These are phyloP conservation scores for Lactifluus pinguis DNA, from an alignment of 768 basidiomycete genomes.

Conservation along the genomic window DNA sequence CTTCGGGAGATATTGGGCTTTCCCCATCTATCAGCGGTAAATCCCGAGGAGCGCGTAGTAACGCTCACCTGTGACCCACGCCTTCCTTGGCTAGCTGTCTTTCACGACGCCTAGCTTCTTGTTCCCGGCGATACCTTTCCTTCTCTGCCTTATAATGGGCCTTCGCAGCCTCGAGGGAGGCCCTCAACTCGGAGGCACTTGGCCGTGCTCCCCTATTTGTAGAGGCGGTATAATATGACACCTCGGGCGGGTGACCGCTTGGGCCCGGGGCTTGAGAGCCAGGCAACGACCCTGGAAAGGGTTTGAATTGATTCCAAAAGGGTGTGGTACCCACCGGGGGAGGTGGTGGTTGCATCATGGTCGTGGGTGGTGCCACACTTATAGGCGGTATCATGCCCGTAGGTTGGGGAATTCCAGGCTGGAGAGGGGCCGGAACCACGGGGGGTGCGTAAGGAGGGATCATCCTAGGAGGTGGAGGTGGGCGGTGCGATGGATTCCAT, in stretches of 20 bases:
- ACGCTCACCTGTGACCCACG: constrained; percentile 3
- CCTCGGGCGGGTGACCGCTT: constrained; percentile 9
- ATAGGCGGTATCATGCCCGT: neutral
- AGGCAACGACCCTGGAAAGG: constrained; percentile 2
- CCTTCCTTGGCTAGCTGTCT: neutral
- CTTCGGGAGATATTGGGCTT: constrained; percentile 7
- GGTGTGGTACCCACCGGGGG: neutral
- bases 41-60: neutral
- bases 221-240: constrained; percentile 17
- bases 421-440: neutral
- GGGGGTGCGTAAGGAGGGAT: neutral
- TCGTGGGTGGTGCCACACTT: neutral
- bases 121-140: constrained; percentile 54
- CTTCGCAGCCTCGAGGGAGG: constrained; percentile 54
- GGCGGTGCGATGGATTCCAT: neutral
- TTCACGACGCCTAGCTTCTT: constrained; percentile 32
- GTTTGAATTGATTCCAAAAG: constrained; percentile 17
- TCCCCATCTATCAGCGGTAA: neutral
- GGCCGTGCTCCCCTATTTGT: constrained; percentile 1
- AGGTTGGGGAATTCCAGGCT: neutral
- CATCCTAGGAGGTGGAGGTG: neutral
- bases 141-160: constrained; percentile 59
- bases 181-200: constrained; percentile 19
- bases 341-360: neutral
- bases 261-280: neutral